Evolutionary conservation across 139 green algal genomes (phyloP), one percentile per base, ranked within the genome.

Genomic region (Chlorella sp.): DNA sequence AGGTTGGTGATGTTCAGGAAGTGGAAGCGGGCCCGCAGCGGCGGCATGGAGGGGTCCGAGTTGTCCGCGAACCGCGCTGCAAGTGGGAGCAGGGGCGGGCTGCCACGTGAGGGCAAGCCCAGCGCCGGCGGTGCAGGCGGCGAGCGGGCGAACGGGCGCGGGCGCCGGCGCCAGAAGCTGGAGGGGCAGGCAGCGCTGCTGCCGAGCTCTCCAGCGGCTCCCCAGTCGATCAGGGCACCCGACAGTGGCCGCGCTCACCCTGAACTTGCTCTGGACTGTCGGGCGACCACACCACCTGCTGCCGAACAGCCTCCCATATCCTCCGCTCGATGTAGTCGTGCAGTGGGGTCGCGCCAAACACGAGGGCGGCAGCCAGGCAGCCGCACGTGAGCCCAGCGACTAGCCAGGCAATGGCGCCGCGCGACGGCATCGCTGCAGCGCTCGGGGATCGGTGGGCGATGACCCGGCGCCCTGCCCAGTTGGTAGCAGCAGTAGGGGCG

Each of bases 1-100:
- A 93, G 16, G 60, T 94, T 94, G 5, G 88, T 92, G 70, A 94
- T 88, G 79, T 93, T 94, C 64, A 92, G 88, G 32, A 94, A 43
- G 19, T 74, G 84, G 68, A 89, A 88, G 60, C 36, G 34, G 22
- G 67, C 24, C 0, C 73, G 36, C 76, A 85, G 72, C 2, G 74
- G 58, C 28, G 86, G 46, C 30, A 30, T n/a, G 17, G 20, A 30
- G 17, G 58, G 54, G 32, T 81, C 36, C 6, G 40, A 9, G 40
- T 81, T 58, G 22, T 58, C 44, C 0, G 14, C 32, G 38, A 76
- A 86, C 1, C 81, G 68, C 17, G 41, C 81, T 85, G 78, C 76
- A 64, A 2, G 70, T 36, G 41, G 34, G 41, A 30, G 11, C 28
- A 54, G 43, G 26, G 41, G 32, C 54, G 56, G 8, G 11, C n/a